Conservation (phyloP, 331 rosid genomes). For the Acacia concinna region DNA sequence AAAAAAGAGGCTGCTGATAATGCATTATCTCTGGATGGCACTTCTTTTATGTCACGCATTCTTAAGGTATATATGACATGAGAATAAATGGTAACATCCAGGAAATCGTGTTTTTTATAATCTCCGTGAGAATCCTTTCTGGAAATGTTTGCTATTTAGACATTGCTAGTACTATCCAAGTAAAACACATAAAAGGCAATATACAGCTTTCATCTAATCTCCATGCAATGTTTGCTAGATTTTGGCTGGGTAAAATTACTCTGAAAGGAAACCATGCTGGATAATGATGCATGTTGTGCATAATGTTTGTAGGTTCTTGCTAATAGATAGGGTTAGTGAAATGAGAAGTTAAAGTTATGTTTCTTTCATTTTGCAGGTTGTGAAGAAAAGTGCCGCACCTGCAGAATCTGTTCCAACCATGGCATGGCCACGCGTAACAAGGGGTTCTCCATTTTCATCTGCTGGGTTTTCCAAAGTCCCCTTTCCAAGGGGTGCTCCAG, state of each 20-base stretch:
- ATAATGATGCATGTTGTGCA: background rate
- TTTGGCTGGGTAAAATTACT: background rate
- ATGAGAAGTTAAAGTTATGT: background rate
- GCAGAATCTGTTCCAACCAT: conserved; percentile 44
- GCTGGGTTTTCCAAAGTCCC: conserved; percentile 55
- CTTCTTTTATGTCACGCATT: conserved; percentile 90
- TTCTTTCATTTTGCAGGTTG: conserved; percentile 47
- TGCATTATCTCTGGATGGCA: conserved; percentile 88
- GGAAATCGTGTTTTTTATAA: background rate
- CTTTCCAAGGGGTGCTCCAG: conserved; percentile 51
- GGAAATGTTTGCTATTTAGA: background rate
- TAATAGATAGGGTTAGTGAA: background rate
- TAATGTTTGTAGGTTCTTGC: conserved; percentile 9
- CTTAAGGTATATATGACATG: conserved; percentile 69
- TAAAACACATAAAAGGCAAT: background rate
- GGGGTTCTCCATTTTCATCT: conserved; percentile 49
- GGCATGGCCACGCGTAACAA: conserved; percentile 53
- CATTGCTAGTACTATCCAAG: background rate
- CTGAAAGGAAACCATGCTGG: background rate
- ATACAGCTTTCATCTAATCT: background rate
- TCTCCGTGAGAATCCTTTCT: background rate
- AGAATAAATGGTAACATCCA: background rate
- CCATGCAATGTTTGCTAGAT: conserved; percentile 4
- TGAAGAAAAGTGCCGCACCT: conserved; percentile 55
- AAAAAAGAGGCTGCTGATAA: conserved; percentile 84